Conservation (phyloP, 2,329 filamentous ascomycete species). For the Chrysoporthe deuterocubensis region DNA sequence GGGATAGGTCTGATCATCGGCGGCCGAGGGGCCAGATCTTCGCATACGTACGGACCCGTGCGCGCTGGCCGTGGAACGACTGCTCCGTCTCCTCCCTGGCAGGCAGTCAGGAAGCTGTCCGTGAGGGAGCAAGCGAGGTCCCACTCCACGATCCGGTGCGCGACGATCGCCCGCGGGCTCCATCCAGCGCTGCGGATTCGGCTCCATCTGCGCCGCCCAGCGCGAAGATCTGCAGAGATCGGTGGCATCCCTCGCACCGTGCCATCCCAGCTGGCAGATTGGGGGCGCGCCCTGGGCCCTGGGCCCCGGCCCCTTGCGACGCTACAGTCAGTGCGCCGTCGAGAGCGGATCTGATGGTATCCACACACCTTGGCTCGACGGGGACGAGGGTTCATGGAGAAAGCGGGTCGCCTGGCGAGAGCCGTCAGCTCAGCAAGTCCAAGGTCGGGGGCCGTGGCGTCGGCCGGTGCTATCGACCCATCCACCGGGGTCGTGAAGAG, state of each 20-base stretch:
- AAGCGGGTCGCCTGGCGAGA: slow-evolving; percentile 13
- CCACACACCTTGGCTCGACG: not conserved
- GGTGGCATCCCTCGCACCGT: slow-evolving; percentile 26
- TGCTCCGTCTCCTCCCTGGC: not conserved
- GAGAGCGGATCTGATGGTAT: slow-evolving; percentile 7
- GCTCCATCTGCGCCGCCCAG: not conserved
- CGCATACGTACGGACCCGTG: not conserved
- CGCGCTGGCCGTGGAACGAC: not conserved
- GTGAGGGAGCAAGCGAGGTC: slow-evolving; percentile 11
- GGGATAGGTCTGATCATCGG: not conserved
- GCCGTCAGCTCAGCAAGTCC: not conserved
- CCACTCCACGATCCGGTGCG: slow-evolving; percentile 23
- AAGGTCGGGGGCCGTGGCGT: slow-evolving; percentile 8
- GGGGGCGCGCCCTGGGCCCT: not conserved
- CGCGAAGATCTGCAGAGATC: slow-evolving; percentile 23
- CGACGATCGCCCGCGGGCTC: slow-evolving; percentile 21
- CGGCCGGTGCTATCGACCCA: not conserved
- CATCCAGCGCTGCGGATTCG: not conserved
- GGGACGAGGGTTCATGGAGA: slow-evolving; percentile 5
- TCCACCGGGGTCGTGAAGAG: not conserved
- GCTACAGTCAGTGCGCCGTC: slow-evolving; percentile 5
- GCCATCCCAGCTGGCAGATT: slow-evolving; percentile 21
- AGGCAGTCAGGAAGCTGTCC: slow-evolving; percentile 5
- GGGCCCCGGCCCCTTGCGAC: not conserved
- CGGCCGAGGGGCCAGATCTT: not conserved